Conservation (phyloP, 164 flowering plant species). For the Malania oleifera region DNA sequence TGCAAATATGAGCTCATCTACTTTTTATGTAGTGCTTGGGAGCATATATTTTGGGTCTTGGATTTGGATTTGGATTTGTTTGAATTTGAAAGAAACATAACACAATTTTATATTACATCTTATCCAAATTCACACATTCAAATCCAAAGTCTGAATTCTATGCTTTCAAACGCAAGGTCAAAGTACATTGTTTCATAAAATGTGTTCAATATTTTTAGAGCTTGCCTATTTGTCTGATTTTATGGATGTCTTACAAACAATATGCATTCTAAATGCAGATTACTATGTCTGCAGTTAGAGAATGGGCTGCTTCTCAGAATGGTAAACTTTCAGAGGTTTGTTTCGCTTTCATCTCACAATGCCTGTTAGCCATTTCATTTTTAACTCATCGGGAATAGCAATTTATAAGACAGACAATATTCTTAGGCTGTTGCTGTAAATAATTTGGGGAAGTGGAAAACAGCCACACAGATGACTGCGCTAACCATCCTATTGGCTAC, state of each 20-base stretch:
- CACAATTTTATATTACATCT: too few relatives aligned
- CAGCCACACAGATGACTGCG: conserved; percentile 92
- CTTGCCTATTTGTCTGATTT: too few relatives aligned
- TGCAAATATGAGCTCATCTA: too few relatives aligned
- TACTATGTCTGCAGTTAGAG: conserved; percentile 98
- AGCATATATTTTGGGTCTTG: too few relatives aligned
- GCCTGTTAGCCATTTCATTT: neutral
- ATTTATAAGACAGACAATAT: neutral
- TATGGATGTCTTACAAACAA: conserved; percentile 1
- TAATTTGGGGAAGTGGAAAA: conserved; percentile 96
- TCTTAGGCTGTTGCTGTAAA: conserved; percentile 96
- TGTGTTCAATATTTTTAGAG: too few relatives aligned
- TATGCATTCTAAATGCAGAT: conserved; percentile 46
- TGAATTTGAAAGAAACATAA: too few relatives aligned
- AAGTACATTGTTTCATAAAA: too few relatives aligned
- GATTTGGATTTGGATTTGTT: too few relatives aligned
- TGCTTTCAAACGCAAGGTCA: too few relatives aligned
- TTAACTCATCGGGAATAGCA: neutral
- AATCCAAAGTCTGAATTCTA: too few relatives aligned
- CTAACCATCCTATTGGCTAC: conserved; percentile 79
- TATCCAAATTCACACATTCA: too few relatives aligned
- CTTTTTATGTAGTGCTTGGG: too few relatives aligned
- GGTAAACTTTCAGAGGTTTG: conserved; percentile 73
- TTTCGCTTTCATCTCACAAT: conserved; percentile 7
- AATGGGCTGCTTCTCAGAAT: conserved; percentile 98